Evolutionary conservation across 331 rosid genomes (phyloP).

Genomic region (Ulmus americana): DNA sequence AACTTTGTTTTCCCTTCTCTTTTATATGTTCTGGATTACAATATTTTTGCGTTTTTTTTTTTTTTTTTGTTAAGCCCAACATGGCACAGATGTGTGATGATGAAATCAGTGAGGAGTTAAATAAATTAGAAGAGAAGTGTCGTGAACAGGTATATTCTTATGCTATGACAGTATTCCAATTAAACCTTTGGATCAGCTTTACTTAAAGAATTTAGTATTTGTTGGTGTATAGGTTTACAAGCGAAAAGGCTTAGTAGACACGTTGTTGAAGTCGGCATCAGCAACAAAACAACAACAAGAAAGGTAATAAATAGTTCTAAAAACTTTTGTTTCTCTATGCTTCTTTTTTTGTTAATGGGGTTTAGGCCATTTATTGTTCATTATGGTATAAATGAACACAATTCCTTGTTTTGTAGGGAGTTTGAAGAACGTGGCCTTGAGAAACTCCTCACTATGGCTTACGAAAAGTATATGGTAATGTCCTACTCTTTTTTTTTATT

Average conservation of each 20-base stretch:
- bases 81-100: constrained; percentile 56
- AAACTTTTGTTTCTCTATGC: constrained; percentile 21
- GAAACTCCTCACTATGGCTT: constrained; percentile 66
- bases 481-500: constrained; percentile 11
- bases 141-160: constrained; percentile 51
- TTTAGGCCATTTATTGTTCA: background rate
- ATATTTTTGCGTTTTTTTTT: background rate
- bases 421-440: constrained; percentile 73
- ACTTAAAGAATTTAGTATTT: constrained; percentile 12
- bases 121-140: constrained; percentile 55
- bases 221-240: constrained; percentile 45
- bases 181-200: constrained; percentile 1
- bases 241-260: constrained; percentile 53
- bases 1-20: background rate
- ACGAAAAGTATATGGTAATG: constrained; percentile 74
- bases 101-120: constrained; percentile 56
- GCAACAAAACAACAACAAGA: constrained; percentile 53
- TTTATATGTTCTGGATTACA: background rate
- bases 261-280: constrained; percentile 48
- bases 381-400: constrained; percentile 18
- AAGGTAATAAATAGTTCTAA: constrained; percentile 37
- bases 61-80: constrained; percentile 50
- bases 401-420: constrained; percentile 45
- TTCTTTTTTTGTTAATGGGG: constrained; percentile 6
- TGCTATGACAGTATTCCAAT: background rate